These are phyloP conservation scores for Epichloe aotearoae DNA, from an alignment of 2,329 filamentous ascomycete species.

Conservation along the genomic window DNA sequence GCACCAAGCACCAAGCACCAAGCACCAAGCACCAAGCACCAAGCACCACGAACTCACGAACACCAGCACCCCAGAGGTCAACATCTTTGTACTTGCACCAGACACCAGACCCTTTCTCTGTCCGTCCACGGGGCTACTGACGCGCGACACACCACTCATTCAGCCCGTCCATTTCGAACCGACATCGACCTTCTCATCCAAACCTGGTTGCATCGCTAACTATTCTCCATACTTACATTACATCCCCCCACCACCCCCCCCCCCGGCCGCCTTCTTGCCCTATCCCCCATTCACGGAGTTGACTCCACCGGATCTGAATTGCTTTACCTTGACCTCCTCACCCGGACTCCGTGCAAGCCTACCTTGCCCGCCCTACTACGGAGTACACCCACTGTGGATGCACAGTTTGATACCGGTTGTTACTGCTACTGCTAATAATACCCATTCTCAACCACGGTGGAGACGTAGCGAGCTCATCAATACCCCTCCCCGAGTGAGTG, in stretches of 20 bases:
- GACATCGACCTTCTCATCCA: slow-evolving; percentile 1
- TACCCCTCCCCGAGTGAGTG: slow-evolving; percentile 13
- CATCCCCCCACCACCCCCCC: slow-evolving; percentile 10
- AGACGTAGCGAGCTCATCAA: slow-evolving; percentile 21
- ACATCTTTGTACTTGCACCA: background rate
- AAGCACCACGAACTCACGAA: background rate
- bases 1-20: background rate
- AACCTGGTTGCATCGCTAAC: slow-evolving; percentile 6
- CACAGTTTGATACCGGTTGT: slow-evolving; percentile 3
- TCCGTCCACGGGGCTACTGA: background rate
- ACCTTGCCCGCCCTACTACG: background rate
- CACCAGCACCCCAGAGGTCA: background rate
- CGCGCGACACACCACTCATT: background rate
- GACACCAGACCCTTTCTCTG: background rate
- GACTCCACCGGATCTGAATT: slow-evolving; percentile 7
- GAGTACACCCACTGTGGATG: slow-evolving; percentile 6
- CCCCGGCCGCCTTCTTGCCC: slow-evolving; percentile 9
- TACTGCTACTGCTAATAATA: background rate
- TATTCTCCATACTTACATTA: slow-evolving; percentile 10
- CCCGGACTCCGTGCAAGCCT: background rate
- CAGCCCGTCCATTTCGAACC: slow-evolving; percentile 1
- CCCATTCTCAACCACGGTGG: slow-evolving; percentile 18
- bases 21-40: no score
- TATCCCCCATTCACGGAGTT: background rate
- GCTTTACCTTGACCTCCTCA: slow-evolving; percentile 6